Conservation (phyloP, 202 grass and related monocot genomes). For the Miscanthus sacchariflorus region DNA sequence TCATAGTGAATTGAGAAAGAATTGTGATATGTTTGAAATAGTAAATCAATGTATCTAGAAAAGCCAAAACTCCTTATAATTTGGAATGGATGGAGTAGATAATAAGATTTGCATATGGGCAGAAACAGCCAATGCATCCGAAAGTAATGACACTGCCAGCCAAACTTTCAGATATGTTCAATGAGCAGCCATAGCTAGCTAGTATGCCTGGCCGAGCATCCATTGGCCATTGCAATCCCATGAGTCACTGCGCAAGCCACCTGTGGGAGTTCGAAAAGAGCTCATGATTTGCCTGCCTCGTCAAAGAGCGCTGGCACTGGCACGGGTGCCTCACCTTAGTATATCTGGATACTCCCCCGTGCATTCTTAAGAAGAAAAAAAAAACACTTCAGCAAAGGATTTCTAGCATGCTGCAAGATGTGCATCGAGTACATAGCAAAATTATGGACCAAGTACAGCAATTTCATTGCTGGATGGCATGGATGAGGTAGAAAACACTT, state of each 20-base stretch:
- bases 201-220: constrained; percentile 59
- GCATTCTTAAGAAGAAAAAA: too few relatives aligned
- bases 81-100: too few relatives aligned
- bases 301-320: too few relatives aligned
- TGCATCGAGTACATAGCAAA: neutral
- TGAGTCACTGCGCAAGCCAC: constrained; percentile 68
- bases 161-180: constrained; percentile 77
- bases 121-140: constrained; percentile 77
- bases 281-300: neutral
- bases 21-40: neutral
- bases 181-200: constrained; percentile 71
- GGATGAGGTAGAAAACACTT: neutral
- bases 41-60: too few relatives aligned
- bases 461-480: neutral
- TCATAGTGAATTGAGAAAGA: neutral
- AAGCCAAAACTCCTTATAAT: too few relatives aligned
- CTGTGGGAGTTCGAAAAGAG: constrained; percentile 45
- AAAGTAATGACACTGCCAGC: constrained; percentile 75
- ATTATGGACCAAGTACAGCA: neutral
- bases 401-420: too few relatives aligned
- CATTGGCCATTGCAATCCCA: constrained; percentile 73
- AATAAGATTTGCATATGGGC: constrained; percentile 10
- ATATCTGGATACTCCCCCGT: too few relatives aligned
- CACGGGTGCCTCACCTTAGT: too few relatives aligned
- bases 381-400: too few relatives aligned